A percentile compares a stretch with the other conserved stretches of the same genome.
Conservation (phyloP, 177 flowering plant species). For the Vitis hybrid region DNA sequence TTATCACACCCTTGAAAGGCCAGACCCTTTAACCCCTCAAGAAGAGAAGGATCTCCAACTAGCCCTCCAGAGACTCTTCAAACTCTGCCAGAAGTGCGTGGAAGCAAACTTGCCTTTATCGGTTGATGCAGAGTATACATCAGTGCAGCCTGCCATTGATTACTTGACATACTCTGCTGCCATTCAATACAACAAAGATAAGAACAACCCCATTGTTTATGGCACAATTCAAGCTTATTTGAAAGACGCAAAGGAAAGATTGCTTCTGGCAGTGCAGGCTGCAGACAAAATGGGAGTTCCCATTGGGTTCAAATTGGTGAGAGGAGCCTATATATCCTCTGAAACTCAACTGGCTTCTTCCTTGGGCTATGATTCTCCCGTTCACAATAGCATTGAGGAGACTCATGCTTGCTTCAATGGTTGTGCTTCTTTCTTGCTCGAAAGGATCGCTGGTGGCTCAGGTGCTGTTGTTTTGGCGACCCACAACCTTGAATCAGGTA, state of each 20-base stretch:
- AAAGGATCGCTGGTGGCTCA: conserved; percentile 48
- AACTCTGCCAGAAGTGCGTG: conserved; percentile 44
- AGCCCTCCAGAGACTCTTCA: conserved; percentile 47
- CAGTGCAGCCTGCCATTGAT: conserved; percentile 82
- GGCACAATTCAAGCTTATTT: conserved; percentile 86
- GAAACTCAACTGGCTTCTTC: conserved; percentile 56
- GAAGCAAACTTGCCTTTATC: conserved; percentile 50
- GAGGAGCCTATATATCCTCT: conserved; percentile 85
- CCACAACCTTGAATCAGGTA: conserved; percentile 89
- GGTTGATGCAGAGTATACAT: conserved; percentile 85
- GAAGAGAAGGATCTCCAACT: conserved; percentile 65
- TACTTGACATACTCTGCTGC: conserved; percentile 68
- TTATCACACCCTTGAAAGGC: conserved; percentile 64
- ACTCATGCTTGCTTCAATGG: conserved; percentile 74
- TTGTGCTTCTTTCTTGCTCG: conserved; percentile 67
- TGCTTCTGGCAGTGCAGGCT: conserved; percentile 36
- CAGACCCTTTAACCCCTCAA: conserved; percentile 56
- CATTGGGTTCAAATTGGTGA: conserved; percentile 76
- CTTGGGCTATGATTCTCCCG: conserved; percentile 65
- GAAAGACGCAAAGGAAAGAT: conserved; percentile 72
- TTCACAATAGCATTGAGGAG: conserved; percentile 62
- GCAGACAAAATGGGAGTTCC: conserved; percentile 69
- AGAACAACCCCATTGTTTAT: conserved; percentile 42
- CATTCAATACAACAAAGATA: conserved; percentile 35
- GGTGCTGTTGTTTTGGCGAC: conserved; percentile 74